phyloP scores from a whole-genome alignment of 73 alveolate species.

The Durusdinium trenchii region DNA sequence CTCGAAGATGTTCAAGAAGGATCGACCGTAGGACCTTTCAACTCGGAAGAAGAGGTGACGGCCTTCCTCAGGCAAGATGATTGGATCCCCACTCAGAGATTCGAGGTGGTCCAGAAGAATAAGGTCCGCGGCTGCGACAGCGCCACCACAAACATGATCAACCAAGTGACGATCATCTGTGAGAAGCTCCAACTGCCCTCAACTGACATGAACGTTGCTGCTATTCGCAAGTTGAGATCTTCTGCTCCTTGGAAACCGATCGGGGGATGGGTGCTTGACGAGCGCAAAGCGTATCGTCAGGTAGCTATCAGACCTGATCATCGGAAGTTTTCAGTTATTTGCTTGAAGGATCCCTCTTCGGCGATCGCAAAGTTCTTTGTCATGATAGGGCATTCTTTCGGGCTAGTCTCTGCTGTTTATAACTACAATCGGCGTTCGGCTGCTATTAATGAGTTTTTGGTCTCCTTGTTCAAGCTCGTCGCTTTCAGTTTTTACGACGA shows the following conservation, averaged over 20 bases:
- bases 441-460: slow-evolving; percentile 1
- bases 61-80: neutral
- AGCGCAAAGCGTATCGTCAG: slow-evolving; percentile 62
- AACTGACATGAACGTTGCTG: slow-evolving; percentile 47
- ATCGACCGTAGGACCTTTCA: neutral
- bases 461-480: neutral
- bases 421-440: slow-evolving; percentile 42
- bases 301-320: neutral
- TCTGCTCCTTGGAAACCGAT: neutral
- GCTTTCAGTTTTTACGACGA: slow-evolving; percentile 44
- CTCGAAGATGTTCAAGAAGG: slow-evolving; percentile 2
- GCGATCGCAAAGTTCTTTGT: neutral
- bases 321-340: slow-evolving; percentile 1
- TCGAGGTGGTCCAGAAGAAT: no score
- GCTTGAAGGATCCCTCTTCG: neutral
- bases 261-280: slow-evolving; percentile 61
- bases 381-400: slow-evolving; percentile 51
- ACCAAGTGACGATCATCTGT: neutral
- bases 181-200: slow-evolving; percentile 26
- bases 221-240: neutral
- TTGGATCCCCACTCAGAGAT: no score
- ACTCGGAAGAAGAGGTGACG: neutral
- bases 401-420: slow-evolving; percentile 33
- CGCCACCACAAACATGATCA: no score
- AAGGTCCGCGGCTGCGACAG: no score